Conservation (phyloP, 2,329 filamentous ascomycete genomes). For the Fusarium dlaminii region DNA sequence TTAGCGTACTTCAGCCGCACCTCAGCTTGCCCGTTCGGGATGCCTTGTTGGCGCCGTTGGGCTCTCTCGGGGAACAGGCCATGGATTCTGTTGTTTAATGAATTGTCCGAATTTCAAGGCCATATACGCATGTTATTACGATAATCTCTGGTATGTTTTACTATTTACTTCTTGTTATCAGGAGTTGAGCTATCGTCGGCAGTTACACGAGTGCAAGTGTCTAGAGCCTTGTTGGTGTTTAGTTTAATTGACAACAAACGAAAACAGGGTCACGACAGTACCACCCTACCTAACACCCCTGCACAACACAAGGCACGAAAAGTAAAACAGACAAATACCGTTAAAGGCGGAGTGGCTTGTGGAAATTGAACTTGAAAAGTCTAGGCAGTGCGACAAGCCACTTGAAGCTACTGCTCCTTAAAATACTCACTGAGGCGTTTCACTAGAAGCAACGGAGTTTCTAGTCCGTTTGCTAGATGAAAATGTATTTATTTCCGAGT, state of each 20-base stretch:
- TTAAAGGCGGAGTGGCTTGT: neutral
- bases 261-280: neutral
- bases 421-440: neutral
- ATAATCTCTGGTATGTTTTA: too few species aligned
- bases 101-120: neutral
- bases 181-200: neutral
- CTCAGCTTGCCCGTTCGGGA: constrained; percentile 18
- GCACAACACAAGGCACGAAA: neutral
- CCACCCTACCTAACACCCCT: constrained; percentile 5
- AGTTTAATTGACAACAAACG: neutral
- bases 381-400: constrained; percentile 8
- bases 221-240: neutral
- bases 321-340: neutral
- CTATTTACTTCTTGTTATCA: fast-evolving
- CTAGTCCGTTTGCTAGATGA: neutral
- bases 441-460: neutral
- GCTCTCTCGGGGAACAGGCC: constrained; percentile 3
- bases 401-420: neutral
- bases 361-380: neutral
- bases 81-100: neutral
- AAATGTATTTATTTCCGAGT: neutral
- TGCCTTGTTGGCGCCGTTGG: constrained; percentile 17
- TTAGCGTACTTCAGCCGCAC: constrained; percentile 42
- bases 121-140: neutral
- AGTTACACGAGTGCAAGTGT: neutral